These are phyloP conservation scores for Rhododendron mucronatum DNA, from an alignment of 148 eudicot genomes.

Conservation along the genomic window DNA sequence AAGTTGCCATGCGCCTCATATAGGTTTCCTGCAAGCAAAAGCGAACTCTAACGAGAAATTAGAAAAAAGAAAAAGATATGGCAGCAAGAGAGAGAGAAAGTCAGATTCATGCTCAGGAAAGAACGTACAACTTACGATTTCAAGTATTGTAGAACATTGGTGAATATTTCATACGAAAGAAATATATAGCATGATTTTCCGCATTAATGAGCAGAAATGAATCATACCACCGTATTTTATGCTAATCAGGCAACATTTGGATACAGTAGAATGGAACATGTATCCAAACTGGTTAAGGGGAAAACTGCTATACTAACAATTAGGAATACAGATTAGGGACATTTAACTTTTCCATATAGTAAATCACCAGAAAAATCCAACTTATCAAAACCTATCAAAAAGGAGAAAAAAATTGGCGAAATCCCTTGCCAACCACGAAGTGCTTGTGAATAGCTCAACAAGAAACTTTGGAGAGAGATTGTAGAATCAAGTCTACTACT, in stretches of 20 bases:
- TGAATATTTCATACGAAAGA: background rate
- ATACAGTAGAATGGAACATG: background rate
- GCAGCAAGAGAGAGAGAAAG: background rate
- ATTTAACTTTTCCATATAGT: background rate
- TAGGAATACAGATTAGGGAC: background rate
- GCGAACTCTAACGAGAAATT: background rate
- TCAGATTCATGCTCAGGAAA: constrained; percentile 1
- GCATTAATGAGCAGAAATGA: background rate
- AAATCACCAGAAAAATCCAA: background rate
- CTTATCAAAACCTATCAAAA: background rate
- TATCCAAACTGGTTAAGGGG: background rate
- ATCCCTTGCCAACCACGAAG: background rate
- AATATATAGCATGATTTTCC: background rate
- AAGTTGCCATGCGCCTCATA: constrained; percentile 65
- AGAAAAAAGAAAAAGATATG: background rate
- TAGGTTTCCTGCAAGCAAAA: constrained; percentile 65
- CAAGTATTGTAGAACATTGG: background rate
- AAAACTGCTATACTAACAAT: background rate
- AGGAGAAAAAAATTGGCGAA: background rate
- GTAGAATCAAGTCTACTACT: background rate
- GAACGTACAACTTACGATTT: background rate
- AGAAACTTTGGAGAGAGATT: background rate
- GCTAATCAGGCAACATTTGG: background rate
- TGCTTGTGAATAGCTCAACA: background rate
- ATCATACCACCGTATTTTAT: background rate